Base-by-base conservation (phyloP, 257 asterid genomes). In the Nicotiana benthamiana region DNA sequence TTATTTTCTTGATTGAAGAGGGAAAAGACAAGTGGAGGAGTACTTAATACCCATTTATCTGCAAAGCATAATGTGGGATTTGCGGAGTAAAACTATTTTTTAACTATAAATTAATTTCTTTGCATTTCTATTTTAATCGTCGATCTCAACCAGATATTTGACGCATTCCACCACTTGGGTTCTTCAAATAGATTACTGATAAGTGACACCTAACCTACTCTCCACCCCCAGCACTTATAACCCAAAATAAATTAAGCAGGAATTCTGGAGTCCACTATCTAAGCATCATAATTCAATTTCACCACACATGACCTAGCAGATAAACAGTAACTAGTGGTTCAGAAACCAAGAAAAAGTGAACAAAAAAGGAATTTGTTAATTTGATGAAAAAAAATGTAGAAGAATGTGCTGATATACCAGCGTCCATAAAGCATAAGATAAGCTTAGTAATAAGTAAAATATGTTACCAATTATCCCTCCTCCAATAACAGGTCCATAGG, bases 401-500 rank as follows among this genome's bases (percentile, higher is more conserved):
- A 32, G 43, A 48, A 48, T 24, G 9, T 24, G 61, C 60, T 74
- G 16, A 48, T 15, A 15, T 26, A 74, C 4, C 40, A 48, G 26
- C 9, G 9, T 24, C 43, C 61, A 48, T 24, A 48, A 48, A 48
- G 2, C 79, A 74, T 24, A 74, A 48, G 43, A 70, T 43, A 70
- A 70, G 34, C 16, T 24, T 24, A 46, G 4, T 74, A 74, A 46
- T 24, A 24, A 48, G 24, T 74, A 74, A 22, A 48, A 51, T 48
- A 63, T 62, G 61, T 62, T 79, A 79, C 82, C 82, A 82, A 94
- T 91, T 86, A 94, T 90, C 77, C 98, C 98, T 52, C 98, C 98
- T 83, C 98, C 98, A 86, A 94, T 87, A 78, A 92, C 89, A 84
- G 83, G 92, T 81, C 91, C 97, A 80, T 89, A 88, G 65, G 97